Evolutionary conservation across 257 asterid species (phyloP).

Genomic region (Fraxinus excelsior): DNA sequence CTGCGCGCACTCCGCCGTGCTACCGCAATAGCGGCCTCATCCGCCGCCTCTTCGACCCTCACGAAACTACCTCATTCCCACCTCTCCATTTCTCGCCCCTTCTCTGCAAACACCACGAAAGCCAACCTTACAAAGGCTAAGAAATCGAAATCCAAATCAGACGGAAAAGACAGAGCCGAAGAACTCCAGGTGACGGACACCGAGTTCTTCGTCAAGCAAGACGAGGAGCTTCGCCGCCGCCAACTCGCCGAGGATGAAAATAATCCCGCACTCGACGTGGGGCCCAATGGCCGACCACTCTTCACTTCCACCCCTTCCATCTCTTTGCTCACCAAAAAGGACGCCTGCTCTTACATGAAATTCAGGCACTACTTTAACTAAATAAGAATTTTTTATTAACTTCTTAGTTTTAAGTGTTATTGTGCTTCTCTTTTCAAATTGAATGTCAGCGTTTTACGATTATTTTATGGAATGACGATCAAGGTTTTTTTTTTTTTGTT

Average conservation of each 20-base stretch:
- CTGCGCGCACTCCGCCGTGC: slow-evolving; percentile 73
- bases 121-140: slow-evolving; percentile 28
- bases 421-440: slow-evolving; percentile 10
- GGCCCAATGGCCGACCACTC: slow-evolving; percentile 78
- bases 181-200: slow-evolving; percentile 38
- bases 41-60: slow-evolving; percentile 5
- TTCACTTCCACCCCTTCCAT: slow-evolving; percentile 62
- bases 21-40: slow-evolving; percentile 32
- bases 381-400: background rate
- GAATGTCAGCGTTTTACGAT: background rate
- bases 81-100: slow-evolving; percentile 38
- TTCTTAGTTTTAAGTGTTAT: background rate
- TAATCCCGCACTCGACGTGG: slow-evolving; percentile 70
- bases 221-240: slow-evolving; percentile 66
- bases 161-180: slow-evolving; percentile 44
- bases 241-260: slow-evolving; percentile 70
- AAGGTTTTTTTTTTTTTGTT: background rate
- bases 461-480: slow-evolving; percentile 17
- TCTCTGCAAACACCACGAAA: slow-evolving; percentile 46
- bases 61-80: slow-evolving; percentile 32
- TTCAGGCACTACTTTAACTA: slow-evolving; percentile 50
- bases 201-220: slow-evolving; percentile 37
- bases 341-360: slow-evolving; percentile 60
- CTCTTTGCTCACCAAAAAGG: slow-evolving; percentile 55
- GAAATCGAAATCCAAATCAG: slow-evolving; percentile 35